Conservation (phyloP, 768 basidiomycete species). For the Russula emetica region DNA sequence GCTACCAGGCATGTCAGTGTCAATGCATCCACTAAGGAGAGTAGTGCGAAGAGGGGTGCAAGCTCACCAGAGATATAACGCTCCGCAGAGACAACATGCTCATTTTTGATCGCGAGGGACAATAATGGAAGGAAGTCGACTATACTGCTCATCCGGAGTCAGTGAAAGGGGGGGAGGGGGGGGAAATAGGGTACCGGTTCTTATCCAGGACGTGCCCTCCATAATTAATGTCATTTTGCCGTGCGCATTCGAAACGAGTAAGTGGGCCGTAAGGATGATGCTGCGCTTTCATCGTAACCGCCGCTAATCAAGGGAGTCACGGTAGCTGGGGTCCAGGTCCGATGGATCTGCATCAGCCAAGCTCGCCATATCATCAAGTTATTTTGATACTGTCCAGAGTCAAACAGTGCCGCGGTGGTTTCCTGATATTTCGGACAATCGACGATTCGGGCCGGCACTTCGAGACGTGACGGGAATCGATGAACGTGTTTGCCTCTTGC, state of each 20-base stretch:
- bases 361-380: background rate
- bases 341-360: constrained; percentile 1
- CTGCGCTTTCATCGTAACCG: background rate
- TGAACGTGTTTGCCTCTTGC: background rate
- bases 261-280: background rate
- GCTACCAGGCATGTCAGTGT: constrained; percentile 28
- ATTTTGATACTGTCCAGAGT: background rate
- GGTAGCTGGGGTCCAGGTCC: constrained; percentile 14
- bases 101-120: constrained; percentile 5
- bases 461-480: background rate
- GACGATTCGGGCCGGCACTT: background rate
- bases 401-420: background rate
- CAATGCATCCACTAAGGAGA: background rate
- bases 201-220: background rate
- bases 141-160: constrained; percentile 1
- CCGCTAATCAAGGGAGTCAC: background rate
- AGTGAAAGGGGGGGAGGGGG: background rate
- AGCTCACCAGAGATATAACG: constrained; percentile 20
- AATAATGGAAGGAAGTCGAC: background rate
- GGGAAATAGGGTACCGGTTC: background rate
- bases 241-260: background rate
- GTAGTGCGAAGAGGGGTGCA: background rate
- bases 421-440: background rate
- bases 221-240: constrained; percentile 11
- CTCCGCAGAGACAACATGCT: background rate